Base-by-base conservation (phyloP, 2,329 filamentous ascomycete species). In the Escovopsis weberi region DNA sequence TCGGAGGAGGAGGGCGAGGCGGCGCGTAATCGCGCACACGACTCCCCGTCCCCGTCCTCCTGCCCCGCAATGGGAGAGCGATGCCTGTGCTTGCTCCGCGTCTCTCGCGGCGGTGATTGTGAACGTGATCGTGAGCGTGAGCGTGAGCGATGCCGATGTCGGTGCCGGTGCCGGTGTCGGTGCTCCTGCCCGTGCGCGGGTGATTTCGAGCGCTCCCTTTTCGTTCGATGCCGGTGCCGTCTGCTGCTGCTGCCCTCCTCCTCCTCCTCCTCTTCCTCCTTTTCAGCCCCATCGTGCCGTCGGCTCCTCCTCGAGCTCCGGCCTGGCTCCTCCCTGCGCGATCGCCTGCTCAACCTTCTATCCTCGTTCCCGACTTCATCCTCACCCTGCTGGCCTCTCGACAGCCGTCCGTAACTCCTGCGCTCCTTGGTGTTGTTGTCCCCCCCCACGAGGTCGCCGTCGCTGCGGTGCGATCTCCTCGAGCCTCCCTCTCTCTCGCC, bases 21-120 rank as follows among this genome's bases (percentile, higher is more conserved):
- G 15, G 15, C 15, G 15, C 15, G 15, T 15, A 15, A 15, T 15
- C 15, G 15, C 15, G 15, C 15, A 15, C 15, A 15, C 15, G 15
- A 15, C 15, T 15, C 15, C 15, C 15, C 15, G 15, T 15, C 15
- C 15, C 15, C 15, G 15, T 15, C 26, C 28, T 40, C 33, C 28
- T 45, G 54, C 15, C 36, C 36, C 2, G 15, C 12, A 12, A 32
- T 9, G 5, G 41, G 51, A 12, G 58, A 62, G 26, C 59, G 56
- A 43, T 62, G 51, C 32, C 59, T 58, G 44, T 63, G 57, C 33
- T 50, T 59, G 44, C 50, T 55, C 30, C 47, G 54, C 19, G 43
- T 47, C 33, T 57, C 52, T 12, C 50, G 47, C 4, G 59, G 8
- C 7, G 28, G 28, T 32, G 28, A 32, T 11, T 11, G 28, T 3